These are phyloP conservation scores for Bryoerythrophyllum caledonicum DNA, from an alignment of 225 moss, liverwort and hornwort species.

Conservation along the genomic window DNA sequence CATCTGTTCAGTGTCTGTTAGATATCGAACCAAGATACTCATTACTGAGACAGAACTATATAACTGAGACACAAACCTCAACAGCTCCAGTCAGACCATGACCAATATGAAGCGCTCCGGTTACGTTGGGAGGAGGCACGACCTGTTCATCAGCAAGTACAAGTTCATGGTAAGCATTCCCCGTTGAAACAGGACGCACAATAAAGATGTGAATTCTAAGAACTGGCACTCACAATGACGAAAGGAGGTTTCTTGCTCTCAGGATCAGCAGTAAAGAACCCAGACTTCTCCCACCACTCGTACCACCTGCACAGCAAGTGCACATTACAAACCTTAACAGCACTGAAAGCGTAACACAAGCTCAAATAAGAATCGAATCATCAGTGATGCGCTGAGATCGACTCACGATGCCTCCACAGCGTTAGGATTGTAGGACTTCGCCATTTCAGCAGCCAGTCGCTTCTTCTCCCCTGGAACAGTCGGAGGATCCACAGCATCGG, in stretches of 20 bases:
- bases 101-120: conserved; percentile 96
- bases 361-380: background rate
- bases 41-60: background rate
- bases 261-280: conserved; percentile 72
- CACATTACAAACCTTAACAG: conserved; percentile 10
- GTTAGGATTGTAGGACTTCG: conserved; percentile 83
- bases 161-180: conserved; percentile 7
- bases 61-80: conserved; percentile 46
- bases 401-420: conserved; percentile 94
- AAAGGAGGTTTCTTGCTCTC: conserved; percentile 77
- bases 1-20: too few relatives aligned
- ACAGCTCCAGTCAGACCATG: conserved; percentile 86
- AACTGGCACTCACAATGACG: conserved; percentile 65
- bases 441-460: conserved; percentile 76
- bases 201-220: background rate
- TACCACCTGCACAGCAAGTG: conserved; percentile 69
- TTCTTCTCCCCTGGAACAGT: conserved; percentile 82
- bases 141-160: conserved; percentile 44
- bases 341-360: background rate
- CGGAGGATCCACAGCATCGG: conserved; percentile 71
- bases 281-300: conserved; percentile 92
- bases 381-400: background rate
- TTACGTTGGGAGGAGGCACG: conserved; percentile 93
- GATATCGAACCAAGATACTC: background rate
- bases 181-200: background rate